A percentile compares a stretch with the other conserved stretches of the same genome.
phyloP scores from a whole-genome alignment of 1,139 yeast genomes.

The Pneumocystis oryctolagi region DNA sequence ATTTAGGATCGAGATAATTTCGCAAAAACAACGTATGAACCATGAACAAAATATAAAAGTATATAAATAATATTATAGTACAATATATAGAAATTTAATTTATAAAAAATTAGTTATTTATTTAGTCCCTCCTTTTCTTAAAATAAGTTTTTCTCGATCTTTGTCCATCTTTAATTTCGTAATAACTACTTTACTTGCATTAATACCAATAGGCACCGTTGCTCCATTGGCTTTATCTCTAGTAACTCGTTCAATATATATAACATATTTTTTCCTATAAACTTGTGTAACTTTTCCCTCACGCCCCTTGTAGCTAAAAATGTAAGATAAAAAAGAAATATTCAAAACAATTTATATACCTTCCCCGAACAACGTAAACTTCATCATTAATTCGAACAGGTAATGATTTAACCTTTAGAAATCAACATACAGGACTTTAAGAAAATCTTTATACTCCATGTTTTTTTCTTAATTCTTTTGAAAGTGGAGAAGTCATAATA shows the following conservation, averaged over 20 bases:
- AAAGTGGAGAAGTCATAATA: constrained; percentile 95
- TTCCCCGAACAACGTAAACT: constrained; percentile 93
- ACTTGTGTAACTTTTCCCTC: constrained; percentile 97
- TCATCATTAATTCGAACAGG: constrained; percentile 99
- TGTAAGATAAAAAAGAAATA: background rate
- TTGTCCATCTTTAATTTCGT: constrained; percentile 96
- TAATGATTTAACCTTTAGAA: constrained; percentile 46
- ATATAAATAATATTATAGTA: background rate
- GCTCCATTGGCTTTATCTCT: constrained; percentile 98
- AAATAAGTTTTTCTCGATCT: constrained; percentile 82
- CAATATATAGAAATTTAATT: background rate
- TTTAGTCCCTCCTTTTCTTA: background rate
- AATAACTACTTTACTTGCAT: constrained; percentile 98
- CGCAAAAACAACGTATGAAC: background rate
- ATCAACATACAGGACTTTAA: background rate
- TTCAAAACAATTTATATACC: constrained; percentile 29
- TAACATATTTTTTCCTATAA: constrained; percentile 95
- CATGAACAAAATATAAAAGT: background rate
- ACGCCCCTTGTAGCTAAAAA: constrained; percentile 61
- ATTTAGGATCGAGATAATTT: background rate
- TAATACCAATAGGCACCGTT: constrained; percentile 91
- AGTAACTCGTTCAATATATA: constrained; percentile 94
- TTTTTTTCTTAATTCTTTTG: constrained; percentile 97
- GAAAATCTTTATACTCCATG: constrained; percentile 36
- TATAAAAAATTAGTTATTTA: background rate